Base-by-base conservation (phyloP, 129 eudicot species). In the Pittosporum tobira region DNA sequence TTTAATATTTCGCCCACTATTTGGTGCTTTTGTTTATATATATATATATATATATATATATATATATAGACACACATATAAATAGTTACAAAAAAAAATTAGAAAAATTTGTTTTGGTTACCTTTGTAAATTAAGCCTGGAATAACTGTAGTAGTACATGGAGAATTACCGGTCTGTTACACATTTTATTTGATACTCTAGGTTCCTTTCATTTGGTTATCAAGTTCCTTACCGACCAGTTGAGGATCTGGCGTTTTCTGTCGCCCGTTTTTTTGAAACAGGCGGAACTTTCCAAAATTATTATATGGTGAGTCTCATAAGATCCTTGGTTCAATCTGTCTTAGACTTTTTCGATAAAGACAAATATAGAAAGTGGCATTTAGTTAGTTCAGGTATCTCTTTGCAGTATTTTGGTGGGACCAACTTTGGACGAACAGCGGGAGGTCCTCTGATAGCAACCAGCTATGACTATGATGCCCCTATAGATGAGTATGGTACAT, bases 401-500 rank as follows among this genome's bases (percentile, higher is more conserved):
- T 30, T 61, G 62, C 68, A 82, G 95, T 86, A 86, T 74, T 82
- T 79, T 77, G 95, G 95, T 49, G 95, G 95, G 67, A 87, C 91
- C 59, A 87, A 87, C 68, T 87, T 87, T 31, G 95, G 93, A 19
- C 68, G 95, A 59, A 87, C 93, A 37, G 88, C 95, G 19, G 95
- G 95, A 53, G 95, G 95, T 43, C 95, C 95, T 66, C 54, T 87
- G 69, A 23, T 87, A 46, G 88, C 93, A 23, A 87, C 95, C 57
- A 87, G 93, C 76, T 87, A 87, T 70, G 95, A 87, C 65, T 87
- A 87, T 64, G 95, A 87, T 61, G 95, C 95, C 14, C 95, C 95
- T 9, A 69, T 87, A 57, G 69, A 87, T 69, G 88, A 87, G 63
- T 87, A 82, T 77, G 93, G 95, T 87, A 83, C 57, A 61, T 43